Conservation (phyloP, 352 stramenopile genomes). For the Phytophthora sansomeana region DNA sequence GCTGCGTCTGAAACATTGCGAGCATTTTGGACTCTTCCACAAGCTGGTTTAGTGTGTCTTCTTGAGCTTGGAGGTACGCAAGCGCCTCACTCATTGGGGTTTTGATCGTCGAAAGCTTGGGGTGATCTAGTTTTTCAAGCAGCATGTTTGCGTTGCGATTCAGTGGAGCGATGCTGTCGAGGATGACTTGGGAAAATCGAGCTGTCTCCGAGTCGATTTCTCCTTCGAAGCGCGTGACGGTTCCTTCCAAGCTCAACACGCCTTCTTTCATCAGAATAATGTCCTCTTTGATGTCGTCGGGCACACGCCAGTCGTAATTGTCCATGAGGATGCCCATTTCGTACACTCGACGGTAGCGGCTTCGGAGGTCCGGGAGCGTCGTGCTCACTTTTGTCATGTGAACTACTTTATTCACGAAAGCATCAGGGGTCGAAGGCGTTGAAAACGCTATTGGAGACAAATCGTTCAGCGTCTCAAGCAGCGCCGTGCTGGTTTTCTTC, state of each 20-base stretch:
- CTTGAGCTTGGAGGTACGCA: slow-evolving; percentile 71
- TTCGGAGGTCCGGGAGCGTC: slow-evolving; percentile 74
- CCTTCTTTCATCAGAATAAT: slow-evolving; percentile 95
- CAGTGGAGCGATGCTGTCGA: slow-evolving; percentile 86
- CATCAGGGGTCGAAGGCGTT: slow-evolving; percentile 67
- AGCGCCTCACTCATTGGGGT: slow-evolving; percentile 83
- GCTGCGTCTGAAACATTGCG: slow-evolving; percentile 87
- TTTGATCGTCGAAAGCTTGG: slow-evolving; percentile 79
- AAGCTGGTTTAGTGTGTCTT: slow-evolving; percentile 75
- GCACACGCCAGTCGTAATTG: slow-evolving; percentile 91
- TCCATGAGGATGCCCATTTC: slow-evolving; percentile 93
- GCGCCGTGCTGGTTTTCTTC: slow-evolving; percentile 72
- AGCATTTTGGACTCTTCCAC: slow-evolving; percentile 88
- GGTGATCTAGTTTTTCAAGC: slow-evolving; percentile 85
- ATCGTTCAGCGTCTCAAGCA: slow-evolving; percentile 88
- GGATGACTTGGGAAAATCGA: slow-evolving; percentile 91
- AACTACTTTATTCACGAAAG: slow-evolving; percentile 90
- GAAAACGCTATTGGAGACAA: slow-evolving; percentile 89
- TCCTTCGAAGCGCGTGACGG: slow-evolving; percentile 89
- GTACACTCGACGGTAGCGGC: slow-evolving; percentile 78
- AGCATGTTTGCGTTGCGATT: slow-evolving; percentile 77
- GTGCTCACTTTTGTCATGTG: slow-evolving; percentile 83
- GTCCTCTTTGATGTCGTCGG: slow-evolving; percentile 93
- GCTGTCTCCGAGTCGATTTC: slow-evolving; percentile 93
- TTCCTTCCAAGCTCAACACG: slow-evolving; percentile 90